A percentile compares a stretch with the other conserved stretches of the same genome.
These are phyloP conservation scores for Alternaria longipes DNA, from an alignment of 2,329 filamentous ascomycete genomes.

Conservation along the genomic window DNA sequence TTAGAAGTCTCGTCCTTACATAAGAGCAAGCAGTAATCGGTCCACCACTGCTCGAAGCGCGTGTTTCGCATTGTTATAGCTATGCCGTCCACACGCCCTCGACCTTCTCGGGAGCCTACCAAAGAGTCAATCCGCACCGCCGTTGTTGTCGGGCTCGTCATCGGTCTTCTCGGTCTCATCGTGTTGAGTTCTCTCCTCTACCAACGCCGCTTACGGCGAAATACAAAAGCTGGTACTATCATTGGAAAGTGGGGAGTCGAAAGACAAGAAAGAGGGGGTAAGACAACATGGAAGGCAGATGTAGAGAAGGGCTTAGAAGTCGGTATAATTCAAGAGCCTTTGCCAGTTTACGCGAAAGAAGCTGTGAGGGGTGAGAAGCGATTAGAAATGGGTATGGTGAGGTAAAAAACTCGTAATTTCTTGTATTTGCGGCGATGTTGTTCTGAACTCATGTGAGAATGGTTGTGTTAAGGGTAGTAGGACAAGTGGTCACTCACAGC, in stretches of 20 bases:
- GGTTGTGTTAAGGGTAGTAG: neutral
- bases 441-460: neutral
- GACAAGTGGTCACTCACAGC: neutral
- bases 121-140: conserved; percentile 2
- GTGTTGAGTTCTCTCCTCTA: neutral
- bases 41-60: neutral
- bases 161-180: neutral
- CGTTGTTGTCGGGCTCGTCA: conserved; percentile 3
- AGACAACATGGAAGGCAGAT: neutral
- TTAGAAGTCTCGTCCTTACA: neutral
- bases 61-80: neutral
- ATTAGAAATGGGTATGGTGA: neutral
- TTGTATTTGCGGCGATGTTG: neutral
- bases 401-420: neutral
- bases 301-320: neutral
- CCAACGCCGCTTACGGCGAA: neutral
- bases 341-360: neutral
- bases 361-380: neutral
- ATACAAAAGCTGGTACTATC: neutral
- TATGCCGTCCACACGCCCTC: conserved; percentile 3
- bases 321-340: neutral
- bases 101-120: neutral
- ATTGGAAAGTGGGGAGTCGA: no score
- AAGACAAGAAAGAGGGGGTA: neutral
- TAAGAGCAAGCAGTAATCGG: neutral